Evolutionary conservation across 371 early-diverging fungal genomes (phyloP).

Genomic region (Gilbertella persicaria): DNA sequence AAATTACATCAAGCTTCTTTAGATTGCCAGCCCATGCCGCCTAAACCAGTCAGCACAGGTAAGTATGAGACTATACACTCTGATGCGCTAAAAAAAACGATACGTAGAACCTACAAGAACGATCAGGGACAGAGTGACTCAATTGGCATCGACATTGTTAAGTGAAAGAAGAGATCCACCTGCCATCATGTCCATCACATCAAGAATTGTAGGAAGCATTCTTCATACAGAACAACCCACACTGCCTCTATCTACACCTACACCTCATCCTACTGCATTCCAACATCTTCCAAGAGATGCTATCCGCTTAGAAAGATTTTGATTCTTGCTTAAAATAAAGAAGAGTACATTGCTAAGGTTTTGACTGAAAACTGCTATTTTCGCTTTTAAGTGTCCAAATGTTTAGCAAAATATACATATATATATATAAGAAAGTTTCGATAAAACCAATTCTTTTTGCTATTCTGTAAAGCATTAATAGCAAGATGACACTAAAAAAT

Average conservation of each 20-base stretch:
- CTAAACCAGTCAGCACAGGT: no score
- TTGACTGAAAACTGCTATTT: no score
- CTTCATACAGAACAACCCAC: conserved; percentile 14
- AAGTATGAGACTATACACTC: no score
- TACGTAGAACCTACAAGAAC: no score
- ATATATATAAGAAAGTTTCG: no score
- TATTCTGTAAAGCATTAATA: no score
- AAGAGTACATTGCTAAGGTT: not conserved
- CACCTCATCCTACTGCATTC: conserved; percentile 26
- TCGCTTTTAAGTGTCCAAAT: no score
- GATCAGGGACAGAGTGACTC: not conserved
- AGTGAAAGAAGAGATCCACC: conserved; percentile 1
- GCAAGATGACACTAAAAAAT: no score
- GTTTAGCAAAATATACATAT: no score
- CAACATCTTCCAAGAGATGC: conserved; percentile 40
- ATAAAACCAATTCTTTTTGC: no score
- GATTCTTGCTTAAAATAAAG: conserved; percentile 10
- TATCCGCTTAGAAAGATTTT: conserved; percentile 37
- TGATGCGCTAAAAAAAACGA: no score
- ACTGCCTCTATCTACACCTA: conserved; percentile 14
- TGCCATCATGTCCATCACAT: conserved; percentile 8
- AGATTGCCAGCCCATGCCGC: conserved; percentile 20
- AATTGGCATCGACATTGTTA: not conserved
- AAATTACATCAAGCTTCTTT: conserved; percentile 13
- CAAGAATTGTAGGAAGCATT: conserved; percentile 9